Evolutionary conservation across 768 basidiomycete species (phyloP).

Genomic region (Leccinum truebloodii): DNA sequence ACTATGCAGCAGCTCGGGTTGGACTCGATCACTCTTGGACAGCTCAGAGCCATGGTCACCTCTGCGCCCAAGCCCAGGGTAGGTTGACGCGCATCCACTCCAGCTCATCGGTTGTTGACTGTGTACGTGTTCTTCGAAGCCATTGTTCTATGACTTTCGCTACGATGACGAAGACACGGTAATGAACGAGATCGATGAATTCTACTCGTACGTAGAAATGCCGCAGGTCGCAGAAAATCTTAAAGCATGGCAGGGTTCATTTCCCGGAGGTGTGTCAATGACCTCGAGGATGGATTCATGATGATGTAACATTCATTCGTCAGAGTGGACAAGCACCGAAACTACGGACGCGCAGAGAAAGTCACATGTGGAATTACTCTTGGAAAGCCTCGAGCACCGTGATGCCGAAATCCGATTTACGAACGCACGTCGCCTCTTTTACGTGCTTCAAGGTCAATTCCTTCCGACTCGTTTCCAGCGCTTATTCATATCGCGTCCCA

Average conservation of each 20-base stretch:
- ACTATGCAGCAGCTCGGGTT: conserved; percentile 44
- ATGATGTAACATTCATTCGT: neutral
- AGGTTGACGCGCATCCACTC: conserved; percentile 24
- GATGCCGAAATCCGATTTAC: conserved; percentile 83
- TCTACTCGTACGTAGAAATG: conserved; percentile 97
- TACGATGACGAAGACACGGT: conserved; percentile 97
- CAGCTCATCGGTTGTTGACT: conserved; percentile 20
- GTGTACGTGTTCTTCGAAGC: conserved; percentile 45
- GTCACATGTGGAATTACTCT: conserved; percentile 73
- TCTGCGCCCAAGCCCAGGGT: conserved; percentile 78
- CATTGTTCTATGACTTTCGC: conserved; percentile 86
- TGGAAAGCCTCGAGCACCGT: conserved; percentile 87
- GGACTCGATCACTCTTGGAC: conserved; percentile 80
- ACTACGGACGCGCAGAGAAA: conserved; percentile 60
- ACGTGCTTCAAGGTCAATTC: conserved; percentile 82
- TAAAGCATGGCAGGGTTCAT: conserved; percentile 86
- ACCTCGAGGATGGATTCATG: conserved; percentile 2
- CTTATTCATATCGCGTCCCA: conserved; percentile 14
- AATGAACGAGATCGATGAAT: conserved; percentile 95
- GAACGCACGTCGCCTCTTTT: conserved; percentile 84
- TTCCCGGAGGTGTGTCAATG: conserved; percentile 60
- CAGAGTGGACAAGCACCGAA: conserved; percentile 76
- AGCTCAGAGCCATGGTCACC: conserved; percentile 72
- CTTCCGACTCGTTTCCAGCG: neutral
- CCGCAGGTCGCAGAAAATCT: conserved; percentile 85